Evolutionary conservation across 2,329 filamentous ascomycete genomes (phyloP).

Genomic region (Aspergillus novofumigatus): DNA sequence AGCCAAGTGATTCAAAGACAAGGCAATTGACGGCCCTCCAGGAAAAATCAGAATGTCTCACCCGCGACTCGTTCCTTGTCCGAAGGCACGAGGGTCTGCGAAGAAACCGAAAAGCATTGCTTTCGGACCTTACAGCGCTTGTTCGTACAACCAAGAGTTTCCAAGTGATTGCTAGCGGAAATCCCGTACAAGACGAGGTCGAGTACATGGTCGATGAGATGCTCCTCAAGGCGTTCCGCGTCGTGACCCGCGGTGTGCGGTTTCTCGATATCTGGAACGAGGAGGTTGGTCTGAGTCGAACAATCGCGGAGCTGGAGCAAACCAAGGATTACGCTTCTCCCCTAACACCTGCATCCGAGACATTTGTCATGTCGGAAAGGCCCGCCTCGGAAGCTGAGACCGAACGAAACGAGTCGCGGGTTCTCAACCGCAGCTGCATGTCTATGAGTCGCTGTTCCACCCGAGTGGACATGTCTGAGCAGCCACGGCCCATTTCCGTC

Average conservation of each 20-base stretch:
- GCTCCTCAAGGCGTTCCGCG: slow-evolving; percentile 88
- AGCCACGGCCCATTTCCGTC: slow-evolving; percentile 29
- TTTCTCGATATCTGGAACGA: slow-evolving; percentile 83
- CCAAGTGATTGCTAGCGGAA: slow-evolving; percentile 64
- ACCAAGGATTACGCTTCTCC: slow-evolving; percentile 29
- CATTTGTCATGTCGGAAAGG: slow-evolving; percentile 26
- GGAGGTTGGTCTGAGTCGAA: slow-evolving; percentile 43
- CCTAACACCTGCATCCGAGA: slow-evolving; percentile 37
- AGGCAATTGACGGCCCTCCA: slow-evolving; percentile 33
- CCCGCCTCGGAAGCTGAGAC: slow-evolving; percentile 22
- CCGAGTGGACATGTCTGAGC: slow-evolving; percentile 24
- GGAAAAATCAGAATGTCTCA: slow-evolving; percentile 86
- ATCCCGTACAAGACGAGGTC: slow-evolving; percentile 36
- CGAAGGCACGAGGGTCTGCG: slow-evolving; percentile 71
- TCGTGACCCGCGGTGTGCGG: slow-evolving; percentile 83
- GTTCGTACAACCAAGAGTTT: slow-evolving; percentile 85
- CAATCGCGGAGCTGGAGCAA: slow-evolving; percentile 37
- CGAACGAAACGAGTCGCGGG: slow-evolving; percentile 30
- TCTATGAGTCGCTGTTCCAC: slow-evolving; percentile 25
- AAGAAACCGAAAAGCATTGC: slow-evolving; percentile 75
- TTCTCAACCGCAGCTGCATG: slow-evolving; percentile 30
- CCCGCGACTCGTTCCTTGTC: slow-evolving; percentile 71
- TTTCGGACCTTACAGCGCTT: slow-evolving; percentile 83
- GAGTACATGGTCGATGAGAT: slow-evolving; percentile 75
- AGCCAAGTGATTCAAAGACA: neutral